phyloP scores from a whole-genome alignment of 208 protist species.

The Balamuthia mandrillaris region DNA sequence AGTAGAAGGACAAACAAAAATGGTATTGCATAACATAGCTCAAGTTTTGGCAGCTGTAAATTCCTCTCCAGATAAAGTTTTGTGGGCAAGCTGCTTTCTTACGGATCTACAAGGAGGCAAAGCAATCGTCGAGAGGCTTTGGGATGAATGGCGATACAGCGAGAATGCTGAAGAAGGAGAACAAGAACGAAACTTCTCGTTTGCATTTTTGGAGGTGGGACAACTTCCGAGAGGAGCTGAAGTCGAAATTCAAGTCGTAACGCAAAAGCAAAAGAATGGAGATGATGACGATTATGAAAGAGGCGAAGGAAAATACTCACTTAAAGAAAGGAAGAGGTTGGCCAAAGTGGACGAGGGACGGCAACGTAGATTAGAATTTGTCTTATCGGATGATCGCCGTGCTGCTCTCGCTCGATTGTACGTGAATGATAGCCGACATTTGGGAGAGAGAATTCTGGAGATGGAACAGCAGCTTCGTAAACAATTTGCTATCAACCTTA shows the following conservation, averaged over 20 bases:
- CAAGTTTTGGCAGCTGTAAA: neutral
- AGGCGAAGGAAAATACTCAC: neutral
- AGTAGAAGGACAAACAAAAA: neutral
- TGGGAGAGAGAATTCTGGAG: too few species aligned
- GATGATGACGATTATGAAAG: neutral
- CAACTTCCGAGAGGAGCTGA: neutral
- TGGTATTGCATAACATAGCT: neutral
- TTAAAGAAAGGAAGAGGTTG: neutral
- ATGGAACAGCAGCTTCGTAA: too few species aligned
- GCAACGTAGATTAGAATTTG: neutral
- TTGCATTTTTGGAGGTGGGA: neutral
- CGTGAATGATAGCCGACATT: too few species aligned
- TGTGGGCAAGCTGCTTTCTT: neutral
- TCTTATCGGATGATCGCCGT: too few species aligned
- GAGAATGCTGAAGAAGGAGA: neutral
- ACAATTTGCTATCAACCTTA: too few species aligned
- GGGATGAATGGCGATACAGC: neutral
- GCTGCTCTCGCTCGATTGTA: too few species aligned
- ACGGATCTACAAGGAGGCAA: neutral
- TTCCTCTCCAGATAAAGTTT: neutral
- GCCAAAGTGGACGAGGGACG: neutral
- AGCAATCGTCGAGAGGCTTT: neutral
- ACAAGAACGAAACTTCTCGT: neutral
- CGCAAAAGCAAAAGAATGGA: neutral
- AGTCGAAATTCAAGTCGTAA: slow-evolving; percentile 25